Conservation (phyloP, 179 eudicot species). For the Silene coronaria region DNA sequence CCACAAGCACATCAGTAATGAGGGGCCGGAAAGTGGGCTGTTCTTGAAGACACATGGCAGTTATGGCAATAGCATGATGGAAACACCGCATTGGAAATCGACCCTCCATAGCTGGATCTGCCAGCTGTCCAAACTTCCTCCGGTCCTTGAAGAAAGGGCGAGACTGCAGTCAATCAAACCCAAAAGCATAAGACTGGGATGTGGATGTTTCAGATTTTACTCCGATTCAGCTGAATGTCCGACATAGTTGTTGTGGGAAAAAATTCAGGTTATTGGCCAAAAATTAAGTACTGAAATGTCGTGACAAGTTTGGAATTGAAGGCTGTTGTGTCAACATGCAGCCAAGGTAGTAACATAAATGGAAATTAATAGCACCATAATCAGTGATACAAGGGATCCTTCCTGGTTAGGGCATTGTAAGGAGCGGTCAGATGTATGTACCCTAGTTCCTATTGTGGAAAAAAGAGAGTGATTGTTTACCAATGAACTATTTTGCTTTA, state of each 20-base stretch:
- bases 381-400: too few species aligned
- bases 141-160: constrained; percentile 44
- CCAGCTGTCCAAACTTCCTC: constrained; percentile 34
- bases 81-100: constrained; percentile 39
- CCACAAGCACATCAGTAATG: constrained; percentile 52
- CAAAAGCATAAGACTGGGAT: background rate
- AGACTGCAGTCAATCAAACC: constrained; percentile 31
- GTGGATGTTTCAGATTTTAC: background rate
- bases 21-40: constrained; percentile 47
- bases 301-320: background rate
- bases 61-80: constrained; percentile 46
- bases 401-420: too few species aligned
- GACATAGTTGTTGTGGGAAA: too few species aligned
- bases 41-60: constrained; percentile 59
- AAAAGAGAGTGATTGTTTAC: too few species aligned
- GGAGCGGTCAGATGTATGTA: too few species aligned
- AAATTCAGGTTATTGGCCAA: background rate
- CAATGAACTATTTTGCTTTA: too few species aligned
- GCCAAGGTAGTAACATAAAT: background rate
- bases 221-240: too few species aligned
- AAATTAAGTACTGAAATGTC: background rate
- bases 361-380: background rate
- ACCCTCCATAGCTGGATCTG: constrained; percentile 49
- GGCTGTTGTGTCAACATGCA: background rate
- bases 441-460: too few species aligned